Evolutionary conservation across 805 yeast genomes (phyloP).

Genomic region (Schwanniomyces vanrijiae): DNA sequence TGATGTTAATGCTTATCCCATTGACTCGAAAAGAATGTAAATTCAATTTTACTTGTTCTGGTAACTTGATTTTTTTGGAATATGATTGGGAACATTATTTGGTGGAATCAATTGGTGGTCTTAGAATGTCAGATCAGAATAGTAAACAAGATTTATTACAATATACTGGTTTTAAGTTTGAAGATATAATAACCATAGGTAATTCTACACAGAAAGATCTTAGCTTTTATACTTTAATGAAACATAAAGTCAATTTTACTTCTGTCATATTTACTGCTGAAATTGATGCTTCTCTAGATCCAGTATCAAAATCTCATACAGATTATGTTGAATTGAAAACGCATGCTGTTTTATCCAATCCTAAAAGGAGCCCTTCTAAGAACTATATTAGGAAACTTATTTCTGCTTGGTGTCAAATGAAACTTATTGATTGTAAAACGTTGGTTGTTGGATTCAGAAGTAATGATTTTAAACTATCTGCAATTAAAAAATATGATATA

Average conservation of each 20-base stretch:
- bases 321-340: constrained; percentile 25
- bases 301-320: constrained; percentile 3
- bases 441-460: constrained; percentile 17
- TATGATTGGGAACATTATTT: constrained; percentile 17
- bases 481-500: constrained; percentile 10
- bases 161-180: constrained; percentile 25
- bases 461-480: constrained; percentile 9
- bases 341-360: constrained; percentile 9
- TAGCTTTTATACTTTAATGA: constrained; percentile 15
- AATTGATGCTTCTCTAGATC: constrained; percentile 16
- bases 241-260: constrained; percentile 8
- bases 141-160: constrained; percentile 7
- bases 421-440: constrained; percentile 14
- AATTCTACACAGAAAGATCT: not conserved
- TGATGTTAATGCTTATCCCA: constrained; percentile 19
- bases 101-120: not conserved
- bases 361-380: not conserved
- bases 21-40: constrained; percentile 9
- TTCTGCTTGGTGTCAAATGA: constrained; percentile 19
- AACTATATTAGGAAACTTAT: constrained; percentile 9
- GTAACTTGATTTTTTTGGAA: constrained; percentile 15
- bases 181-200: constrained; percentile 14
- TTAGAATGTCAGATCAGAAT: not conserved
- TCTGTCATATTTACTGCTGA: constrained; percentile 21
- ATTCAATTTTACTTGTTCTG: constrained; percentile 19